Base-by-base conservation (phyloP, 2,329 filamentous ascomycete species). In the Arthroderma sp. region DNA sequence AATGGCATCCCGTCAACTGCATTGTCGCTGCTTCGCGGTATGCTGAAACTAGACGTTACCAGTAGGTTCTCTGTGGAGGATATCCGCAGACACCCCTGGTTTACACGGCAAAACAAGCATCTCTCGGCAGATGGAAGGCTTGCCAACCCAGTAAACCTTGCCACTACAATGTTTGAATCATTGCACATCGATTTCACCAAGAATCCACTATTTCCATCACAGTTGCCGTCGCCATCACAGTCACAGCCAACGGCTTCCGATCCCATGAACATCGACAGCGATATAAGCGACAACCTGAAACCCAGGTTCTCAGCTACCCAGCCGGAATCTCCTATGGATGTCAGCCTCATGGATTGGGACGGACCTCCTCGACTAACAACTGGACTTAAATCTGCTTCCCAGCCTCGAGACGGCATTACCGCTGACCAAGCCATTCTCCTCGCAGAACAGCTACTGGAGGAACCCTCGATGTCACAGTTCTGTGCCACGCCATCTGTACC, bases 81-180 rank as follows among this genome's bases (percentile, higher is more conserved):
- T 65, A 85, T 98, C 62, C 86, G 89, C 60, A 84, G 87, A 62
- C 93, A 98, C 71, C 91, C 91, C 1, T 98, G 93, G 93, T 96
- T 89, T 69, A 96, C 88, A 2, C 81, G 88, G 49, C 79, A 79
- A 59, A 98, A 97, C 70, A 80, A 79, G 33, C 85, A 90, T 65
- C 78, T 97, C 54, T 83, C 84, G 2, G 67, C 80, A 0, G 85
- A 90, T 60, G 91, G 91, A 63, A 82, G 79, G 62, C 79, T 91
- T 35, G 81, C 81, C 9, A 88, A 97, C 65, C 88, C 88, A 0
- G 76, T 97, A 61, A 82, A 83, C 56, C 78, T 98, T 51, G 93
- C 93, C n/a, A 95, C 93, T 0, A 84, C 88, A 67, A 95, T 98
- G 88, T 84, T 98, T 56, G 88, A 95, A 68, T 87, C 84, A 57